Base-by-base conservation (phyloP, 331 rosid species). In the Telfairia occidentalis region DNA sequence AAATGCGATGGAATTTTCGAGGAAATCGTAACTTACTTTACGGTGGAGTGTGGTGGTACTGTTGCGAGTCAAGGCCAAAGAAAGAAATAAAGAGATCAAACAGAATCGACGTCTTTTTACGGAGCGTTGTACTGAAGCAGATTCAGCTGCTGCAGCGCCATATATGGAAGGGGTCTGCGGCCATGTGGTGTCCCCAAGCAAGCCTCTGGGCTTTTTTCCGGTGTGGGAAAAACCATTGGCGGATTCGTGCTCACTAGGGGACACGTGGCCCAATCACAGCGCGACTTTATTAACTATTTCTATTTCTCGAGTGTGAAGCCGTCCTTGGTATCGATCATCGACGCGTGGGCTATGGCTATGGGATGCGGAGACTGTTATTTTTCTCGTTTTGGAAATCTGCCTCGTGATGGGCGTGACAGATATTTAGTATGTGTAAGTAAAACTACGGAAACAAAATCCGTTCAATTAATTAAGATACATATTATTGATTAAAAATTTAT, bases 211-310 rank as follows among this genome's bases (percentile, higher is more conserved):
- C 37, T 43, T 53, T 46, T 54, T 38, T 54, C 46, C 12, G 18
- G 52, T 18, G 72, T 35, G 77, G 61, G 13, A 2, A 79, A 85
- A 82, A 85, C 86, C 79, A 32, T 77, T 3, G 9, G 45, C 29
- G 82, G 90, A 77, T 83, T 90, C 74, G 26, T 2, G 1, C 1
- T 1, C 1, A 5, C n/a, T 0, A 3, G 5, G 10, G 24, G 21
- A 9, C 67, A 92, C 87, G 89, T 89, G 92, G 90, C 61, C 89
- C 89, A 92, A 89, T 87, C 35, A 52, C 23, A 1, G 49, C 2
- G 9, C 3, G 7, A 0, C 23, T 28, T 9, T 40, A 5, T 2
- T 13, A 12, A 26, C 24, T 42, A 15, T 38, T 77, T 21, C 79
- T 19, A 78, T 57, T 57, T 24, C 67, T 38, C 76, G 28, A 78